Percentiles rank a stretch among this genome's conserved stretches.
Evolutionary conservation across 2,329 filamentous ascomycete species (phyloP).

Genomic region (Hymenoscyphus fraxineus): DNA sequence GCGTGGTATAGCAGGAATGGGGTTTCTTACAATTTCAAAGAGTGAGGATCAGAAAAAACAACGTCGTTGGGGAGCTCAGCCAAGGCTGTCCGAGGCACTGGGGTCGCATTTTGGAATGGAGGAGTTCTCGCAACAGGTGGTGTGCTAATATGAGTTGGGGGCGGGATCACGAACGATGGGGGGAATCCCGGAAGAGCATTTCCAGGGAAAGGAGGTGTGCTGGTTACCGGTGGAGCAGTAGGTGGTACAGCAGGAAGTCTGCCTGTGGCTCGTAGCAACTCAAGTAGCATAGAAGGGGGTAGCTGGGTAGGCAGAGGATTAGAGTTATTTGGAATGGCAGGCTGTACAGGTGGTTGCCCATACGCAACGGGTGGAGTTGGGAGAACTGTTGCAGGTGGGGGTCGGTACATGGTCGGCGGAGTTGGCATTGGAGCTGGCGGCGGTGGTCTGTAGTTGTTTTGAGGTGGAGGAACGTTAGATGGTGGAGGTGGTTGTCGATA

Average conservation of each 20-base stretch:
- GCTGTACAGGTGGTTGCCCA: slow-evolving; percentile 1
- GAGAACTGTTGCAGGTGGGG: slow-evolving; percentile 34
- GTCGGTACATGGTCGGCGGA: slow-evolving; percentile 9
- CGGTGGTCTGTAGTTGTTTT: slow-evolving; percentile 27
- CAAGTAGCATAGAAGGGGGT: slow-evolving; percentile 49
- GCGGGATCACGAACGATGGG: slow-evolving; percentile 32
- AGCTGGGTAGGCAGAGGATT: slow-evolving; percentile 34
- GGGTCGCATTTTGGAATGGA: slow-evolving; percentile 30
- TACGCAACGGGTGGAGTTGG: slow-evolving; percentile 14
- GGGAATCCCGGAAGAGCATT: slow-evolving; percentile 39
- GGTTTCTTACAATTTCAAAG: slow-evolving; percentile 66
- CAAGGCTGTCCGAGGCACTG: slow-evolving; percentile 27
- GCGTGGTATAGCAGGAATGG: background rate
- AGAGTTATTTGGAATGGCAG: slow-evolving; percentile 4
- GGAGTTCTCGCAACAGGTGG: slow-evolving; percentile 24
- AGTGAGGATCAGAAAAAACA: slow-evolving; percentile 56
- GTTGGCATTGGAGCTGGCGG: slow-evolving; percentile 30
- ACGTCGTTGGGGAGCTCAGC: slow-evolving; percentile 43
- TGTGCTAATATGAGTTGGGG: slow-evolving; percentile 16
- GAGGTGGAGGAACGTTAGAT: slow-evolving; percentile 35
- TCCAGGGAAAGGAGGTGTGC: slow-evolving; percentile 39
- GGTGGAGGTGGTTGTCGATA: slow-evolving; percentile 37
- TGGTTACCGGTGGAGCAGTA: slow-evolving; percentile 37
- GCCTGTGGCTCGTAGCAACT: slow-evolving; percentile 65
- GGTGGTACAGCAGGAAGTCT: slow-evolving; percentile 51